phyloP scores from a whole-genome alignment of 1,284 basidiomycete genomes.

The Exsudoporus floridanus region DNA sequence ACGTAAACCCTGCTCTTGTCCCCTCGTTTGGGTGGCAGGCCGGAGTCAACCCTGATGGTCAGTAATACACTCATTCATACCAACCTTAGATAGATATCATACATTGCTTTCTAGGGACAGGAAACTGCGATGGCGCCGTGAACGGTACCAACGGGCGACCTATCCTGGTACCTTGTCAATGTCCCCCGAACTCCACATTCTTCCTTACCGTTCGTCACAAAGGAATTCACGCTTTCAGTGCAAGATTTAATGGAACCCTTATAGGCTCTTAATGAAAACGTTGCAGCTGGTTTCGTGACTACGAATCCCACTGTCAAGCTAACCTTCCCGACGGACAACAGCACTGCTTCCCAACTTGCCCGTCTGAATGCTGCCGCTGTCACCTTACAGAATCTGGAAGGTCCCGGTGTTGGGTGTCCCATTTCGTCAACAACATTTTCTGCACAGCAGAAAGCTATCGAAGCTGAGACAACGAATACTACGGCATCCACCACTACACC shows the following conservation, averaged over 20 bases:
- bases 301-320: slow-evolving; percentile 58
- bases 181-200: slow-evolving; percentile 52
- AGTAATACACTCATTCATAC: not conserved
- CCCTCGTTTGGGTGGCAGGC: slow-evolving; percentile 52
- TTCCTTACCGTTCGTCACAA: slow-evolving; percentile 46
- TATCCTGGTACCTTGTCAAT: slow-evolving; percentile 59
- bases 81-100: not conserved
- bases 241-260: slow-evolving; percentile 6
- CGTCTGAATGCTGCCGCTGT: slow-evolving; percentile 51
- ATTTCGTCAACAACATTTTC: slow-evolving; percentile 51
- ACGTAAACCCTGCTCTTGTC: slow-evolving; percentile 50
- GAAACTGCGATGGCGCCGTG: slow-evolving; percentile 58
- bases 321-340: slow-evolving; percentile 60
- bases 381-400: slow-evolving; percentile 54
- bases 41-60: slow-evolving; percentile 54
- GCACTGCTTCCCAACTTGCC: slow-evolving; percentile 49
- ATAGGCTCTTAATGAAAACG: slow-evolving; percentile 55
- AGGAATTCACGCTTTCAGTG: not conserved
- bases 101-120: slow-evolving; percentile 28
- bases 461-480: slow-evolving; percentile 17
- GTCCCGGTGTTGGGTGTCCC: slow-evolving; percentile 54
- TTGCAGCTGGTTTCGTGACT: slow-evolving; percentile 55
- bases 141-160: slow-evolving; percentile 50
- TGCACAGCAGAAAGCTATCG: slow-evolving; percentile 47
- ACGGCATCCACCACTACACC: slow-evolving; percentile 1